Conservation (phyloP, 129 eudicot species). For the Escallonia herrerae region DNA sequence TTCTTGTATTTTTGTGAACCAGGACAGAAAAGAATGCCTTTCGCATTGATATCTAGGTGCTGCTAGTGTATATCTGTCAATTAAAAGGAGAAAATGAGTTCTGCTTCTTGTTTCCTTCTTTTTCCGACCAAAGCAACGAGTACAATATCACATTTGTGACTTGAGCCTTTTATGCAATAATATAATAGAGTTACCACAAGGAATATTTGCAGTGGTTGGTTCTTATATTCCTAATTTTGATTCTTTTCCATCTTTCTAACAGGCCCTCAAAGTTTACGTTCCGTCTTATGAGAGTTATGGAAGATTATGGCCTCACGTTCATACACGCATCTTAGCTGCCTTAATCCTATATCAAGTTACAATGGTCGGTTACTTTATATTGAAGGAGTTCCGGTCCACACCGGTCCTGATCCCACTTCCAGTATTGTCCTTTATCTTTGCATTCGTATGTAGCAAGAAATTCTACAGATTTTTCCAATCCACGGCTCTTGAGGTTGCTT, state of each 20-base stretch:
- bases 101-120: too few relatives aligned
- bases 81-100: too few relatives aligned
- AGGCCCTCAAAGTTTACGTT: conserved; percentile 75
- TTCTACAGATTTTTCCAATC: conserved; percentile 59
- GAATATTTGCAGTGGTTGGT: not conserved
- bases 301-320: conserved; percentile 84
- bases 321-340: conserved; percentile 53
- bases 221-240: not conserved
- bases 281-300: conserved; percentile 88
- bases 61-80: too few relatives aligned
- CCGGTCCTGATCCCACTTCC: conserved; percentile 62
- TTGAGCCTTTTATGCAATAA: too few relatives aligned
- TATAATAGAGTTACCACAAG: too few relatives aligned
- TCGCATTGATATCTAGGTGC: too few relatives aligned
- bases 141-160: too few relatives aligned
- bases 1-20: too few relatives aligned
- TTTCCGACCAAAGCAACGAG: too few relatives aligned
- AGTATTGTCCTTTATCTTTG: conserved; percentile 48
- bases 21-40: too few relatives aligned
- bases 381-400: conserved; percentile 41
- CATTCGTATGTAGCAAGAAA: conserved; percentile 48
- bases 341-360: conserved; percentile 63
- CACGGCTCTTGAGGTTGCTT: conserved; percentile 59
- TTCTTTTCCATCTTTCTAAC: conserved; percentile 1
- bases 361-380: conserved; percentile 67